Percentiles rank a stretch among this genome's conserved stretches.
phyloP scores from a whole-genome alignment of 2,329 filamentous ascomycete genomes.

The Neospermospora avenae region DNA sequence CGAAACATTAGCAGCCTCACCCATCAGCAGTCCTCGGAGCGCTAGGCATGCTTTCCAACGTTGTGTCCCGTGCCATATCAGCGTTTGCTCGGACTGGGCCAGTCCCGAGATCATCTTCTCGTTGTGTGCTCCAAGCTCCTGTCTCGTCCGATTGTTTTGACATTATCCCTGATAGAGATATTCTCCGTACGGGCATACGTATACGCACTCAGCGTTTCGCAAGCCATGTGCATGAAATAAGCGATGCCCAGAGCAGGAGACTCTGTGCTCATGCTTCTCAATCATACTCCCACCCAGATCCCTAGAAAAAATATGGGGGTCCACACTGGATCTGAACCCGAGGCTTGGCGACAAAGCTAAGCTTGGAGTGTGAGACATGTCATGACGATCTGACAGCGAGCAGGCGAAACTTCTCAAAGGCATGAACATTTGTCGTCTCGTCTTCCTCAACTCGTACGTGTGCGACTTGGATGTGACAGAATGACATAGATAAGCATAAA shows the following conservation, averaged over 20 bases:
- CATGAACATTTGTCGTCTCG: constrained; percentile 1
- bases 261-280: neutral
- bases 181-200: neutral
- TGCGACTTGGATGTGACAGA: neutral
- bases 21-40: neutral
- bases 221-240: neutral
- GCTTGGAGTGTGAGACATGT: neutral
- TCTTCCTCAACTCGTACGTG: neutral
- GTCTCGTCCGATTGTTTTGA: constrained; percentile 6
- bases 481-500: neutral
- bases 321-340: neutral
- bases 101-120: neutral
- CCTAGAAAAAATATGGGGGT: neutral
- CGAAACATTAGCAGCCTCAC: constrained; percentile 27
- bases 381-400: constrained; percentile 1
- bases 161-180: neutral
- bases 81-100: neutral
- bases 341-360: neutral
- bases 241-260: neutral
- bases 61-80: neutral
- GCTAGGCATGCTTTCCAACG: neutral
- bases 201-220: neutral
- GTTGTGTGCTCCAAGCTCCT: neutral
- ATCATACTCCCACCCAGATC: neutral
- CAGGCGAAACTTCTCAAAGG: neutral